Evolutionary conservation across 805 yeast genomes (phyloP), one percentile per base, ranked within the genome.

Genomic region (Teunomyces atbi): DNA sequence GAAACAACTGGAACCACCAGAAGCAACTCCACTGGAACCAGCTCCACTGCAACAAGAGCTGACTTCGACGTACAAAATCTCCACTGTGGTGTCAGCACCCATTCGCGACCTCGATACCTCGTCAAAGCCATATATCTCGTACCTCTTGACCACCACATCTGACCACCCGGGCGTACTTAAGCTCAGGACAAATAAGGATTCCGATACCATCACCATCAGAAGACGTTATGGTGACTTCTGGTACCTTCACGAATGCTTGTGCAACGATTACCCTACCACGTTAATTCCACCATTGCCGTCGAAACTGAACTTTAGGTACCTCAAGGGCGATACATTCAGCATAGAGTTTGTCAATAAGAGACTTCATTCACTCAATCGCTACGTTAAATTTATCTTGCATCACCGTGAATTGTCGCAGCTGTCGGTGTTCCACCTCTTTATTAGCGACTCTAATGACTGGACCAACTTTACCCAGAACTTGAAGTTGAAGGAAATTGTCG

Each of bases 221-320:
- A 77, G 97, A 56, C 76, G 99, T 43, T 92, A 88, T 64, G 86
- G 92, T 4, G 98, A 94, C 64, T 89, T 92, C 64, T 78, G 85
- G 47, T 81, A 84, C 53, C 74, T 92, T 18, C 87, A 84, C 64
- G 86, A 84, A 50, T 83, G 89, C 46, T 70, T 92, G 45, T 63
- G 75, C 42, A 84, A 81, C 54, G 97, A 91, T 60, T 86, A 74
- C 61, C 96, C 97, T 0, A 86, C 94, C 3, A 76, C 88, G 49
- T 80, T 94, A 11, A 81, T 92, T 0, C 99, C 99, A 1, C 97
- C 98, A 11, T 73, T 92, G 45, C 99, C 99, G 0, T 95, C 92
- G 51, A 91, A 90, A 64, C 88, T 87, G 69, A 80, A 96, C 49
- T 73, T 92, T 56, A 96, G 92, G 62, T 92, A 94, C 65, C 76